Conservation (phyloP, 2,329 filamentous ascomycete species). For the Colletotrichum sp. region DNA sequence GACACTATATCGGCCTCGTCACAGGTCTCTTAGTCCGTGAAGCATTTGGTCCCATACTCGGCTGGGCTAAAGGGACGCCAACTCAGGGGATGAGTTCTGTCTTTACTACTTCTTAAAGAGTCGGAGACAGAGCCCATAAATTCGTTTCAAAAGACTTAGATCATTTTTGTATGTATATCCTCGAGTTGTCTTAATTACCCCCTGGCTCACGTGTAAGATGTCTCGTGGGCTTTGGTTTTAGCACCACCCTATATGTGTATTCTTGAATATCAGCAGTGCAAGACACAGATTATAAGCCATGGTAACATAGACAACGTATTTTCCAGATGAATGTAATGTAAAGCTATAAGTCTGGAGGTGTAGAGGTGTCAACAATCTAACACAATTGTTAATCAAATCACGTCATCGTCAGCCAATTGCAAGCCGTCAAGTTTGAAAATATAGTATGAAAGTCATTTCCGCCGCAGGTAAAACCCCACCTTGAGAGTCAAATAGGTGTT, state of each 20-base stretch:
- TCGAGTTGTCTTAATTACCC: too few relatives aligned
- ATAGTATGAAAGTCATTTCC: neutral
- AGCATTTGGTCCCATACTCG: neutral
- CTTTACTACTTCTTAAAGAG: neutral
- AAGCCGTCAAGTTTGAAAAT: accelerated
- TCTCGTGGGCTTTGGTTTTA: too few relatives aligned
- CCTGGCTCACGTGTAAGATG: too few relatives aligned
- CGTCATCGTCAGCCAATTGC: neutral
- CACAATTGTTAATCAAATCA: neutral
- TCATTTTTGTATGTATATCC: too few relatives aligned
- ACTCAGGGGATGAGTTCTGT: accelerated
- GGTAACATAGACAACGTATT: neutral
- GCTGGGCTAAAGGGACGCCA: neutral
- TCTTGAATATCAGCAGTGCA: neutral
- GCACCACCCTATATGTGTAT: neutral
- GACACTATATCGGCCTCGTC: accelerated
- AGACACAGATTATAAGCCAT: neutral
- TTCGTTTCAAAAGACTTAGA: too few relatives aligned
- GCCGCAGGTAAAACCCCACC: accelerated
- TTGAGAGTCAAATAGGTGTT: neutral
- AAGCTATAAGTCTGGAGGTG: accelerated
- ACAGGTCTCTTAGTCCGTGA: neutral
- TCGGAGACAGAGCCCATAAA: too few relatives aligned
- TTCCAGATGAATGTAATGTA: neutral
- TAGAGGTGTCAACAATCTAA: neutral